Base-by-base conservation (phyloP, 2,329 filamentous ascomycete genomes). In the Fusarium sp. region DNA sequence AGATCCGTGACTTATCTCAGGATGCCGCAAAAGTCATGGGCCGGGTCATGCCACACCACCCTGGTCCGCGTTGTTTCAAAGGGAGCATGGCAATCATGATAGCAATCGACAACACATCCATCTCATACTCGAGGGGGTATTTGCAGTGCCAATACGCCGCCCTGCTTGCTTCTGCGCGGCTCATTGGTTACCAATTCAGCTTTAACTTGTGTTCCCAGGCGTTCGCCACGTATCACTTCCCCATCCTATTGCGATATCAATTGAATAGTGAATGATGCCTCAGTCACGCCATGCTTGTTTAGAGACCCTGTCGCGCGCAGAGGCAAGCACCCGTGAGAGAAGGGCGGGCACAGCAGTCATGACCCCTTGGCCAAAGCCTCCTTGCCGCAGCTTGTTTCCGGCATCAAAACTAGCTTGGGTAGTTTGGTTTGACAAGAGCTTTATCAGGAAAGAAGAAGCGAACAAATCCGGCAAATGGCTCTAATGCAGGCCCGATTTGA, bases 381-480 rank as follows among this genome's bases (percentile, higher is more conserved):
- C 44, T 54, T 71, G 49, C 58, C 68, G 31, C 62, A 61, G 50
- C 34, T 58, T 51, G 20, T 49, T 62, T 56, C 49, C 64, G 56
- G 55, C 44, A 25, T 61, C 38, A 36, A 34, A 46, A 59, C 34
- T 71, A 61, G 53, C 51, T 46, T 65, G 44, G n/a, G 53, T 40
- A 25, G 29, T 56, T 58, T 50, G 65, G 73, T 73, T 64, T 65
- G 58, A 75, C 73, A 71, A 73, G 33, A 46, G 54, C 79, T 75
- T 58, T 60, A 80, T 79, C 50, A 50, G 79, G 79, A 78, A 82
- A 77, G 73, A 67, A 66, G 77, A 82, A 82, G 81, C 81, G 80
- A 81, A 78, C 73, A 71, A 73, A 78, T 77, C 54, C 72, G 75
- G 75, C 75, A 76, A 70, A 64, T 59, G 31, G 40, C 42, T 53